Conservation (phyloP, 495 filamentous ascomycete species). For the Penicillium daleae region DNA sequence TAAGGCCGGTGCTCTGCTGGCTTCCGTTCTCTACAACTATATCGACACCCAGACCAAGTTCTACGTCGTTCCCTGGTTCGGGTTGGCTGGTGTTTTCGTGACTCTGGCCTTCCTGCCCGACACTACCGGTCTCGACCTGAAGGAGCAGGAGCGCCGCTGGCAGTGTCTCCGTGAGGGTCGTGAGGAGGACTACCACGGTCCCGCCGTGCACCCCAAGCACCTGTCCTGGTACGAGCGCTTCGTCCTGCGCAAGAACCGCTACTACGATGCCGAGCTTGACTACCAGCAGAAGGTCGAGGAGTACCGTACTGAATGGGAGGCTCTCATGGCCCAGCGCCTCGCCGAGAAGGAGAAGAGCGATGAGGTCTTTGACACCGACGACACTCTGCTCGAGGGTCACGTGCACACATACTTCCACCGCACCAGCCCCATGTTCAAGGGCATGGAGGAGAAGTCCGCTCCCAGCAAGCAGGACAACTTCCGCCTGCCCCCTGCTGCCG, state of each 20-base stretch:
- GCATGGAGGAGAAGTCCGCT: conserved; percentile 40
- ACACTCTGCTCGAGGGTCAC: conserved; percentile 47
- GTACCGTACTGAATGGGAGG: conserved; percentile 70
- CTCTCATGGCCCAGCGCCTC: conserved; percentile 50
- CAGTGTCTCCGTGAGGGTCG: conserved; percentile 73
- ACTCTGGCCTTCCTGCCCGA: conserved; percentile 85
- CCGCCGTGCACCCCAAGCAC: conserved; percentile 84
- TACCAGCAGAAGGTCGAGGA: conserved; percentile 79
- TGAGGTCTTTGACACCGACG: conserved; percentile 43
- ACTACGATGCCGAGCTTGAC: conserved; percentile 79
- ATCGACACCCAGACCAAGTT: conserved; percentile 78
- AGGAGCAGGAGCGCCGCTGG: conserved; percentile 93
- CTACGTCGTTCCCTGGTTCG: conserved; percentile 90
- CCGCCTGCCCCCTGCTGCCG: conserved; percentile 46
- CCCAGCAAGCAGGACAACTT: conserved; percentile 42
- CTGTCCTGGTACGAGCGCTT: conserved; percentile 80
- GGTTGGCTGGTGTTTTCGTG: conserved; percentile 75
- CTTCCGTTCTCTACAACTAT: conserved; percentile 86
- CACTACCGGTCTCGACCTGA: conserved; percentile 89
- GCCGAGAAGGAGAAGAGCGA: conserved; percentile 50
- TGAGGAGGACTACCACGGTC: conserved; percentile 80
- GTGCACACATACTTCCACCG: conserved; percentile 55
- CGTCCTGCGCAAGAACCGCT: conserved; percentile 64
- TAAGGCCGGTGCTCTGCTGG: conserved; percentile 82
- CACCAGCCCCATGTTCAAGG: conserved; percentile 55